Evolutionary conservation across 2,329 filamentous ascomycete genomes (phyloP), one percentile per base, ranked within the genome.

Genomic region (Colletotrichum limetticola): DNA sequence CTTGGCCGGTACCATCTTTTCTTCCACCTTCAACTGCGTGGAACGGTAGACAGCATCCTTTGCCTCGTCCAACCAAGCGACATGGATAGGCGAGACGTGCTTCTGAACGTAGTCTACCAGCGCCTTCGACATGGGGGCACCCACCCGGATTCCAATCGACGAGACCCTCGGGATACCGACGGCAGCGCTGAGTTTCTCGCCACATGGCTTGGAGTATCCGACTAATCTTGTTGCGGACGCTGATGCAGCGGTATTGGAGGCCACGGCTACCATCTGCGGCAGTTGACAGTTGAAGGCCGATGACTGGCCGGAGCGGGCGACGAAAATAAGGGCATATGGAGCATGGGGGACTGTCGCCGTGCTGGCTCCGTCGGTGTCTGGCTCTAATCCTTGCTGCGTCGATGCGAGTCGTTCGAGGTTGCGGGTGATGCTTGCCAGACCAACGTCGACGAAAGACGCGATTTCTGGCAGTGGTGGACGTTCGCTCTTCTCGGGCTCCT

Each of bases 81-180:
- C 84, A 46, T 88, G 82, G 28, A 92, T 82, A 1, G 85, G 79
- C 1, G 85, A 80, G 1, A 94, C 89, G 68, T 85, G 83, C 46
- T 86, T 82, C 35, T 85, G 80, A 1, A 91, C 86, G 75, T 91
- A 89, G 4, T 90, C 85, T 28, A 91, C 78, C 11, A 95, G 79
- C 1, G 88, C 85, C 62, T 85, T 85, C 0, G 89, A 85, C 55
- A 89, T 87, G 0, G 91, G 90, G 0, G 91, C 90, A 49, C 83
- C 86, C 7, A 84, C 83, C 24, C 85, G 80, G 7, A 95, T 79
- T 0, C 88, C 93, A 37, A 95, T 82, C 26, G 91, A 90, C 1
- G 91, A 93, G 0, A 91, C 91, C 42, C 91, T 86, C 1, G 91
- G 90, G 11, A 94, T 85, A 2, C 89, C 89, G 4, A 94, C 83